Conservation (phyloP, 805 yeast genomes). For the Wickerhamomyces bovis region DNA sequence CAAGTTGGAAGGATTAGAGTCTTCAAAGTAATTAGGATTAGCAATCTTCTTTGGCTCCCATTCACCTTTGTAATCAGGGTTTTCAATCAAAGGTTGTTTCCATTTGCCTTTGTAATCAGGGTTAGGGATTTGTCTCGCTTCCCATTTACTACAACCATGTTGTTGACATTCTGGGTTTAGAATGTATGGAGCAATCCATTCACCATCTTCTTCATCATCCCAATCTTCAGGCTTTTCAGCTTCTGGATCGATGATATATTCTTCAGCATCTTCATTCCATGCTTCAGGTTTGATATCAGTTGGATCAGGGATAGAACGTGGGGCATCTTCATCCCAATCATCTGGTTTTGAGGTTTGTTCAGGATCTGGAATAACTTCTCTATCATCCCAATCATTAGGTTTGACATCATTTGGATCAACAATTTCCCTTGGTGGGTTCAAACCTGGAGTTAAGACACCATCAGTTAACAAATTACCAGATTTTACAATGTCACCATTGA, state of each 20-base stretch:
- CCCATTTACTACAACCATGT: slow-evolving; percentile 82
- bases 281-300: slow-evolving; percentile 60
- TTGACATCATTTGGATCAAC: slow-evolving; percentile 50
- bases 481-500: slow-evolving; percentile 68
- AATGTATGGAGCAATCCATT: slow-evolving; percentile 68
- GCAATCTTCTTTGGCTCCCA: slow-evolving; percentile 65
- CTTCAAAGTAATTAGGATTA: slow-evolving; percentile 68
- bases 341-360: slow-evolving; percentile 59
- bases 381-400: slow-evolving; percentile 84
- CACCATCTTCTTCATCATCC: slow-evolving; percentile 90
- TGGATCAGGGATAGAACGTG: slow-evolving; percentile 60
- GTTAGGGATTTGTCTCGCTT: slow-evolving; percentile 58
- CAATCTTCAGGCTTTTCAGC: slow-evolving; percentile 68
- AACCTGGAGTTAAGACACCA: slow-evolving; percentile 52
- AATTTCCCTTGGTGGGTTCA: slow-evolving; percentile 62
- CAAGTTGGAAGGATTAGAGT: slow-evolving; percentile 49
- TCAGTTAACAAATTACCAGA: slow-evolving; percentile 63
- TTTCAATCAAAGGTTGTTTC: slow-evolving; percentile 58
- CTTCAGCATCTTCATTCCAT: slow-evolving; percentile 68
- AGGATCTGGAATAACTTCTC: slow-evolving; percentile 62
- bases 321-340: slow-evolving; percentile 78
- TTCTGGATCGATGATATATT: slow-evolving; percentile 59
- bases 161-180: slow-evolving; percentile 66
- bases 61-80: slow-evolving; percentile 74
- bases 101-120: slow-evolving; percentile 75